Base-by-base conservation (phyloP, 2,329 filamentous ascomycete genomes). In the Sclerotinia glacialis region DNA sequence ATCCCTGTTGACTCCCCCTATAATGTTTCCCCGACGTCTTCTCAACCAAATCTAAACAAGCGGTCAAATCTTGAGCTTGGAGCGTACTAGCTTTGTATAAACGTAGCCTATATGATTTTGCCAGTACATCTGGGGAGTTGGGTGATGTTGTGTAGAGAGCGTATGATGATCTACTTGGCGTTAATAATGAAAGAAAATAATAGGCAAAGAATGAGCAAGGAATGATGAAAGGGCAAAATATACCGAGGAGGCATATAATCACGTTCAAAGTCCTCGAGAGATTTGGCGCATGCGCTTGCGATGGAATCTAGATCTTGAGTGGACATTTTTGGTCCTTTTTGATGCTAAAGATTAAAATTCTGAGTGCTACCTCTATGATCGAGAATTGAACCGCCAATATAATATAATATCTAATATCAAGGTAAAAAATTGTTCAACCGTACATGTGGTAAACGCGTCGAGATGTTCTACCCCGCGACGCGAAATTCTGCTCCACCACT, bases 11-110 rank as follows among this genome's bases (percentile, higher is more conserved):
- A 2, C 89, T 91, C 21, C 77, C 76, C 65, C 85, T 83, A 76
- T 93, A 93, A 76, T 89, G 86, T 7, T 78, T 73, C 18, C 81
- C 79, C 71, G 88, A 91, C 0, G 90, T 92, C 59, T 80, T 77
- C 68, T 88, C 82, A 62, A 93, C 80, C 34, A 89, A 77, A 26
- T 74, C 67, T 70, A 85, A 85, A 72, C 86, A 89, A 0, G 80
- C 78, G 31, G 80, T 74, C 28, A 88, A 75, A 34, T 87, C 83
- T 3, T 74, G 73, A 1, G 76, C 70, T 6, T 71, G 72, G 31
- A 88, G 75, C n/a, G 72, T 70, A 2, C 70, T 72, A 0, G 83
- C 74, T 4, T 76, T 73, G 11, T 74, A 69, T n/a, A 89, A 78
- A 46, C 73, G 74, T 46, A 89, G 71, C 0, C 74, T 70, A 76